Evolutionary conservation across 2,329 filamentous ascomycete genomes (phyloP).

Genomic region (Pyrenophora graminea): DNA sequence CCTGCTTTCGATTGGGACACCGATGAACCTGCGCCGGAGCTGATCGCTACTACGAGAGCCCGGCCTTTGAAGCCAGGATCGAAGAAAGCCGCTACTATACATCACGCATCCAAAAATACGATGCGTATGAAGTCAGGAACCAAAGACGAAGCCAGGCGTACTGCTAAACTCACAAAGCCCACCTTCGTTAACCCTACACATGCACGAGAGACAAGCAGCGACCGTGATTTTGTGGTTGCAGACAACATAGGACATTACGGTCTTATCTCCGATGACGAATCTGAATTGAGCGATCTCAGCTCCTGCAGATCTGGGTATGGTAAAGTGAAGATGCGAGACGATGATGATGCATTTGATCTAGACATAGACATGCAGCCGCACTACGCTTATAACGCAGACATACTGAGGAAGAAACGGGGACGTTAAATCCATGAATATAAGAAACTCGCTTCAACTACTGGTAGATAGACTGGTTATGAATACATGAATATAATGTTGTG

Average conservation of each 20-base stretch:
- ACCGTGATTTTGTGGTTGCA: conserved; percentile 5
- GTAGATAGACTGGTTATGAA: background rate
- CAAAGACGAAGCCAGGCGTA: background rate
- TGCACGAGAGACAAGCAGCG: conserved; percentile 6
- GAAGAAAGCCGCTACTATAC: background rate
- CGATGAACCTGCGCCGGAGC: conserved; percentile 1
- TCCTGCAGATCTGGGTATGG: background rate
- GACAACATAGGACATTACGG: conserved; percentile 2
- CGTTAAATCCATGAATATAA: background rate
- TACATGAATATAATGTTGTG: too few species aligned
- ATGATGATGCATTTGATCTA: conserved; percentile 9
- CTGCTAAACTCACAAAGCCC: background rate
- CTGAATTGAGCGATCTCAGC: background rate
- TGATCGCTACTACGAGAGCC: background rate
- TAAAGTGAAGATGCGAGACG: conserved; percentile 4
- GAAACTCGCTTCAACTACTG: too few species aligned
- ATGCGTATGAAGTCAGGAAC: background rate
- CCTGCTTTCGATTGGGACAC: conserved; percentile 19
- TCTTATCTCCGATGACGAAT: background rate
- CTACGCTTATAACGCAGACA: conserved; percentile 10
- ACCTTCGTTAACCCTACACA: background rate
- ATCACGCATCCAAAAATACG: background rate
- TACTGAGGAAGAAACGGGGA: background rate
- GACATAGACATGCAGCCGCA: conserved; percentile 17
- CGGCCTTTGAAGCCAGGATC: background rate